Evolutionary conservation across 495 filamentous ascomycete genomes (phyloP), one percentile per base, ranked within the genome.

Genomic region (Aspergillus incahuasiensis): DNA sequence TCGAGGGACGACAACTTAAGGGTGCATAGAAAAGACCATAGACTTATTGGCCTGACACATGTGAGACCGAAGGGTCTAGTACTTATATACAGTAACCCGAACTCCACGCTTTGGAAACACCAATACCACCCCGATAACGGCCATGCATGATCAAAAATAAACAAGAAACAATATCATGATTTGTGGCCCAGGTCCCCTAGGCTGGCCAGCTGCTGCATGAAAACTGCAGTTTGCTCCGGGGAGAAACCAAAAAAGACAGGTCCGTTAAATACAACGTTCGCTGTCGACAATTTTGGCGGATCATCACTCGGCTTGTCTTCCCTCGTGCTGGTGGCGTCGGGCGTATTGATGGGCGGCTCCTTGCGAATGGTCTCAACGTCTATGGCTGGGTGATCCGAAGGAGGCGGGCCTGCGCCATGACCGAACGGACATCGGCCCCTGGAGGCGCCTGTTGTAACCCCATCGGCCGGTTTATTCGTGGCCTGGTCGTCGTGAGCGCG

Each of bases 221-320:
- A 72, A 19, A 74, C 71, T 18, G 88, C 81, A 16, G 88, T 84
- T 65, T 94, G 86, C 55, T 94, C 89, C 34, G 90, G 79, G 1
- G 87, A 81, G 64, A 94, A 95, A 0, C 90, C 91, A 58, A 95
- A 87, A 62, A 96, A 95, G 1, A 95, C 89, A 0, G 91, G 90
- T 0, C 91, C 91, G 20, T 86, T 92, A 56, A 95, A 94, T 0
- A 89, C 73, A 76, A 95, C 81, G 59, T 84, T 83, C 1, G 86
- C 79, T 9, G 54, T 28, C 3, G 53, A 22, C 12, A 40, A 30
- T 5, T 38, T 46, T 32, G 48, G 38, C 9, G 22, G 42, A 22
- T 21, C 12, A 6, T 57, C 54, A n/a, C 22, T 44, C 9, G 20
- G 11, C 32, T 40, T 41, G 30, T 21, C 55, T 30, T 22, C 16